These are phyloP conservation scores for Metschnikowia noctiluminum DNA, from an alignment of 805 yeast genomes.

Conservation along the genomic window DNA sequence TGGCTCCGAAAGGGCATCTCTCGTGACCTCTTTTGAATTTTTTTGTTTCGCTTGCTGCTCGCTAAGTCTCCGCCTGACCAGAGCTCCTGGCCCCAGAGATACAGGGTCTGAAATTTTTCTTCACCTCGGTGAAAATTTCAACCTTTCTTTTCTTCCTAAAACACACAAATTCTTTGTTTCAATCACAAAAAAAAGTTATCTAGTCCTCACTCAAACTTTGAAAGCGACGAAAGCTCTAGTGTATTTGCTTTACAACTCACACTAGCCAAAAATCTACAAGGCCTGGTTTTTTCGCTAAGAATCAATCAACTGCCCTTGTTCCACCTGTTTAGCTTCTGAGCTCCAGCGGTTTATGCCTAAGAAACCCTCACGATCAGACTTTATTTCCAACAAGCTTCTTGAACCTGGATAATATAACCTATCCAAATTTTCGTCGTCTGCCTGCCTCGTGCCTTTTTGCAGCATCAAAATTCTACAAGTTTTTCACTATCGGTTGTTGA, in stretches of 20 bases:
- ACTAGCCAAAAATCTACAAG: slow-evolving; percentile 6
- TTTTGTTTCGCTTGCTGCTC: neutral
- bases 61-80: neutral
- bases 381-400: slow-evolving; percentile 26
- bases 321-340: slow-evolving; percentile 5
- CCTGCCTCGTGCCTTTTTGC: slow-evolving; percentile 7
- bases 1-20: neutral
- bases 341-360: slow-evolving; percentile 39
- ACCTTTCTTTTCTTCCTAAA: neutral
- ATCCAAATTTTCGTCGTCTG: neutral
- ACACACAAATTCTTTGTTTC: neutral
- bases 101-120: neutral
- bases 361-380: slow-evolving; percentile 41
- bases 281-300: slow-evolving; percentile 6
- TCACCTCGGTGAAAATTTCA: neutral
- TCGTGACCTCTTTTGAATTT: neutral
- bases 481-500: slow-evolving; percentile 33
- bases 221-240: neutral
- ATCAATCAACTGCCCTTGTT: slow-evolving; percentile 9
- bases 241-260: neutral
- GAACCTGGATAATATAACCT: slow-evolving; percentile 43
- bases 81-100: slow-evolving; percentile 1
- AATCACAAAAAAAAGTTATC: neutral
- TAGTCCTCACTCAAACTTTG: neutral
- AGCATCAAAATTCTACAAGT: slow-evolving; percentile 1